A percentile compares a stretch with the other conserved stretches of the same genome.
Conservation (phyloP, 352 stramenopile genomes). For the Pythium plurisporium region DNA sequence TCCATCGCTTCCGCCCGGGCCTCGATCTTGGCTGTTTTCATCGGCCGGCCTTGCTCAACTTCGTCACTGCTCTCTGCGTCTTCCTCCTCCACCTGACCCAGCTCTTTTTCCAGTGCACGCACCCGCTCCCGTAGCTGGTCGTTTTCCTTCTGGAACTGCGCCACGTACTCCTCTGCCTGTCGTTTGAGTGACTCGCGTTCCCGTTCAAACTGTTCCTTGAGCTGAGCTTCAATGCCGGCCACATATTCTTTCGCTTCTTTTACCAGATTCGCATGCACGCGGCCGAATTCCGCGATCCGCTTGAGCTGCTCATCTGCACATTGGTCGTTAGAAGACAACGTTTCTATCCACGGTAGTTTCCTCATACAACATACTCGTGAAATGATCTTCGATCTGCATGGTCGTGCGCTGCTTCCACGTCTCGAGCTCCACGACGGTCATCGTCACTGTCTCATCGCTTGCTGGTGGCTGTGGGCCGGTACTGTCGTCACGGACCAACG, state of each 20-base stretch:
- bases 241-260: constrained; percentile 69
- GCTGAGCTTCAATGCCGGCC: constrained; percentile 46
- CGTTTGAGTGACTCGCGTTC: constrained; percentile 37
- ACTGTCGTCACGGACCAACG: neutral
- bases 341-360: too few relatives aligned
- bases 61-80: neutral
- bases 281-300: constrained; percentile 71
- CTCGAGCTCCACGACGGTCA: constrained; percentile 45
- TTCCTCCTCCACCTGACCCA: constrained; percentile 10
- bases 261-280: constrained; percentile 57
- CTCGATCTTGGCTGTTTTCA: neutral
- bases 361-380: constrained; percentile 40
- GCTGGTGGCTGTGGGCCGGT: neutral
- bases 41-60: neutral
- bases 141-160: constrained; percentile 46
- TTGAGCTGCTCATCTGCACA: constrained; percentile 66
- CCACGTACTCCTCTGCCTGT: constrained; percentile 52
- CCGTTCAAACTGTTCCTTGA: constrained; percentile 42
- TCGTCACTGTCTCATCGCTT: constrained; percentile 31
- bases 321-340: too few relatives aligned
- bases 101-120: constrained; percentile 23
- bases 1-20: neutral
- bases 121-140: constrained; percentile 26
- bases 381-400: constrained; percentile 62
- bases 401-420: constrained; percentile 55